Evolutionary conservation across 768 basidiomycete species (phyloP).

Genomic region (Pleurotus ostreatus): DNA sequence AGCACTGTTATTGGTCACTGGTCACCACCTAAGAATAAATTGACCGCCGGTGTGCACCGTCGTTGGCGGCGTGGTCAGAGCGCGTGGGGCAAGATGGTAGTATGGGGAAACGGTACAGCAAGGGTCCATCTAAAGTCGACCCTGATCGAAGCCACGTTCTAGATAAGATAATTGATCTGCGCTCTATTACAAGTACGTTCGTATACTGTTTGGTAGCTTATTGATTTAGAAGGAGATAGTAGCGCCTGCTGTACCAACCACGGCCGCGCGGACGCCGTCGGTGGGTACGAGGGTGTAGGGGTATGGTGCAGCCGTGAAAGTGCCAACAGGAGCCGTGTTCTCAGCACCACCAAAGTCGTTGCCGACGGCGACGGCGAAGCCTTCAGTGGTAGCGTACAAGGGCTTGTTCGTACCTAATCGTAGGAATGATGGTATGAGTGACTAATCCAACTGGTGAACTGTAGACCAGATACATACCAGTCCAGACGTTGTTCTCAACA

Average conservation of each 20-base stretch:
- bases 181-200: too few species aligned
- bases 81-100: background rate
- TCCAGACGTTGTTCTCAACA: conserved; percentile 45
- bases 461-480: conserved; percentile 17
- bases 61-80: background rate
- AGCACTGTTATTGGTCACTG: background rate
- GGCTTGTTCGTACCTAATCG: conserved; percentile 29
- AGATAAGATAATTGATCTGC: too few species aligned
- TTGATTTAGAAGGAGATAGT: conserved; percentile 23
- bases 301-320: conserved; percentile 32
- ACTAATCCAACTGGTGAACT: background rate
- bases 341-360: conserved; percentile 30
- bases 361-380: conserved; percentile 35
- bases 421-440: background rate
- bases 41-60: background rate
- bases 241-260: conserved; percentile 26
- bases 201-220: too few species aligned
- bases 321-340: conserved; percentile 28
- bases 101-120: too few species aligned
- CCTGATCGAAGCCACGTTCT: too few species aligned
- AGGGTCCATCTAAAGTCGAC: too few species aligned
- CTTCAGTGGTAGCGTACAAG: conserved; percentile 33
- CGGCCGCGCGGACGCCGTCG: conserved; percentile 21
- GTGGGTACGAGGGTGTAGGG: conserved; percentile 25
- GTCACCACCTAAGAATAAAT: background rate